Evolutionary conservation across 2,329 filamentous ascomycete species (phyloP).

Genomic region (Penicillium vulpinum): DNA sequence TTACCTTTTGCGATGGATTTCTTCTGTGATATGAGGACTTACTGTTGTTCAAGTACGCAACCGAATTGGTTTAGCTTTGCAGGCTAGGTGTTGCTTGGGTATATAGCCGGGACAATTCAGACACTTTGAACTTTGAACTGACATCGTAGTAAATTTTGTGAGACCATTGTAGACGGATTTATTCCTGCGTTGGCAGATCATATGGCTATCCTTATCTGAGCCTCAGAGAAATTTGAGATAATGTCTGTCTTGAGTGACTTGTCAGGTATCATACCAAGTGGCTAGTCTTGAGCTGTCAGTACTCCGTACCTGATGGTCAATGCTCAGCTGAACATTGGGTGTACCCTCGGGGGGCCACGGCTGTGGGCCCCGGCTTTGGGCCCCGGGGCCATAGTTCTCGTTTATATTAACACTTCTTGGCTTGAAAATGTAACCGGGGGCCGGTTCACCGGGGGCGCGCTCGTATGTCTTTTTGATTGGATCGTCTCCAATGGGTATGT

Average conservation of each 20-base stretch:
- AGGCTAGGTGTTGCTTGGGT: not conserved
- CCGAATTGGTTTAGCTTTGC: not conserved
- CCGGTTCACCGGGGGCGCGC: not conserved
- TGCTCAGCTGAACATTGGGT: not conserved
- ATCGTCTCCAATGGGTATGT: not conserved
- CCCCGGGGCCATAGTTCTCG: not conserved
- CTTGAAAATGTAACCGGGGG: not conserved
- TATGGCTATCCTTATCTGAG: not conserved
- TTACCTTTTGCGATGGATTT: not conserved
- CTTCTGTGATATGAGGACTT: not conserved
- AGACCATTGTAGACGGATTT: not conserved
- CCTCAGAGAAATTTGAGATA: not conserved
- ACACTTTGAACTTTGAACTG: conserved; percentile 3
- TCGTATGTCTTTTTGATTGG: not conserved
- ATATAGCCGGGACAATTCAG: conserved; percentile 4
- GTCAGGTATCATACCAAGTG: not conserved
- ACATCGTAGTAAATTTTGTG: not conserved
- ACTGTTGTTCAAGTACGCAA: not conserved
- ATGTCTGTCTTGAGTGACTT: not conserved
- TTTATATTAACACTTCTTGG: not conserved
- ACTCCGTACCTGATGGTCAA: no score
- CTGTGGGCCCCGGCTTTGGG: no score
- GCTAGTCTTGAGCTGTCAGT: not conserved
- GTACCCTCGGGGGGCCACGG: not conserved
- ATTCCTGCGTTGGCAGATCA: not conserved